These are phyloP conservation scores for Thelephora ganbajun DNA, from an alignment of 768 basidiomycete genomes.

Conservation along the genomic window DNA sequence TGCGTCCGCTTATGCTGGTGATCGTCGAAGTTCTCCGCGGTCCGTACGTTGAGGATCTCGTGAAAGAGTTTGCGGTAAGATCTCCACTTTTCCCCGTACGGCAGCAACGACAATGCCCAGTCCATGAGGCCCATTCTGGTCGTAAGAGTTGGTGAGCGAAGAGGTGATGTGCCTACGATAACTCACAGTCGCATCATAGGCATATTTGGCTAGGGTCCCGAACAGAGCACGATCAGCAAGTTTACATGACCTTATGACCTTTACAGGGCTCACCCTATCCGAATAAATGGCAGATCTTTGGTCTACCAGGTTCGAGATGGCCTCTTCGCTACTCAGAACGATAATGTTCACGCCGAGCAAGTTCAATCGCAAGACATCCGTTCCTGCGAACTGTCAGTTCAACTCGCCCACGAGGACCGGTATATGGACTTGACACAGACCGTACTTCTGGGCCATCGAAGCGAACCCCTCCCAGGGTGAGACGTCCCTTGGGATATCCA, in stretches of 20 bases:
- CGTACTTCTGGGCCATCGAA: conserved; percentile 13
- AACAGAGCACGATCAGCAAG: neutral
- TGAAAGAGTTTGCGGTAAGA: neutral
- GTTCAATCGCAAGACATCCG: conserved; percentile 10
- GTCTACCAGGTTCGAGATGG: conserved; percentile 6
- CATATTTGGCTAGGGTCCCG: neutral
- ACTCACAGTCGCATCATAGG: neutral
- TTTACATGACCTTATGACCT: neutral
- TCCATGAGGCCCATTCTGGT: neutral
- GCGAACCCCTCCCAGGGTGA: conserved; percentile 9
- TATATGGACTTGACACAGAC: conserved; percentile 3
- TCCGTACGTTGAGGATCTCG: neutral
- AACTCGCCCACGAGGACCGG: neutral
- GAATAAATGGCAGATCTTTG: conserved; percentile 1
- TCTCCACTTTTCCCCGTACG: neutral
- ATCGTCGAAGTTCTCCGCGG: neutral
- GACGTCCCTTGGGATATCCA: conserved; percentile 14
- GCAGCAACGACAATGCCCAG: neutral
- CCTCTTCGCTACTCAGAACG: conserved; percentile 4
- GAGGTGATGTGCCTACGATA: neutral
- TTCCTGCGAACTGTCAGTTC: conserved; percentile 3
- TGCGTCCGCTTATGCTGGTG: neutral
- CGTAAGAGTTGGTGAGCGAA: neutral
- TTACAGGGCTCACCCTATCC: too few species aligned
- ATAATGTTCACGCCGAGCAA: conserved; percentile 7